These are phyloP conservation scores for Aspergillus coremiiformis DNA, from an alignment of 495 filamentous ascomycete genomes.

Conservation along the genomic window DNA sequence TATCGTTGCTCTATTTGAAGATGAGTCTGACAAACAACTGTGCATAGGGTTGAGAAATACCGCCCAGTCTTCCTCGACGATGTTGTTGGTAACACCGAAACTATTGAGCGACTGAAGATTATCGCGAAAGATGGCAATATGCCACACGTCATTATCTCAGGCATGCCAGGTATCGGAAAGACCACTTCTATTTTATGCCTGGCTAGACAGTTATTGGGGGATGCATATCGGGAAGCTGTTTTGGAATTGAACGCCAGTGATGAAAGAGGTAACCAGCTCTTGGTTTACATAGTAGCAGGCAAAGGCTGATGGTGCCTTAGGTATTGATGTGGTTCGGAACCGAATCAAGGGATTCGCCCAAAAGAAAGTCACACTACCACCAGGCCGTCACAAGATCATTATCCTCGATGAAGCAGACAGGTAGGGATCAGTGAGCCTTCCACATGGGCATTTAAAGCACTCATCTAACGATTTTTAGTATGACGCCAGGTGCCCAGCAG, in stretches of 20 bases:
- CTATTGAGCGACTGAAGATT: slow-evolving; percentile 94
- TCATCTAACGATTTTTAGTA: slow-evolving; percentile 30
- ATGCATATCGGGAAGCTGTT: slow-evolving; percentile 96
- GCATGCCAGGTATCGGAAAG: slow-evolving; percentile 99
- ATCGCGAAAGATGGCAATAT: slow-evolving; percentile 99
- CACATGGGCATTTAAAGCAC: background rate
- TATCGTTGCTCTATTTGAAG: background rate
- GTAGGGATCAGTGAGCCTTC: slow-evolving; percentile 13
- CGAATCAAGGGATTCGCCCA: slow-evolving; percentile 98
- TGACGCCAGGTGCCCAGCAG: slow-evolving; percentile 96
- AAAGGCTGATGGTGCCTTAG: slow-evolving; percentile 25
- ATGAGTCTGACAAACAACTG: slow-evolving; percentile 1
- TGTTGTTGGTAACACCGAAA: slow-evolving; percentile 95
- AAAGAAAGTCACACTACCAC: slow-evolving; percentile 94
- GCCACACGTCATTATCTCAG: slow-evolving; percentile 98
- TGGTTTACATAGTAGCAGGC: background rate
- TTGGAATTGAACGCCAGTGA: slow-evolving; percentile 94
- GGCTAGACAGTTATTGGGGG: slow-evolving; percentile 82
- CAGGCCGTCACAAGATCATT: slow-evolving; percentile 87
- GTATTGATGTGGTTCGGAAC: slow-evolving; percentile 97
- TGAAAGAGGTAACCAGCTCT: slow-evolving; percentile 61
- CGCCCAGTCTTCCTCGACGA: slow-evolving; percentile 90
- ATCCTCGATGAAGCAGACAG: slow-evolving; percentile 97
- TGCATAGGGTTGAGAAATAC: slow-evolving; percentile 92
- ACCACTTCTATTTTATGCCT: slow-evolving; percentile 94